Percentiles rank a stretch among this genome's conserved stretches.
Conservation (phyloP, 345 rosid genomes). For the Lagerstroemia speciosa region DNA sequence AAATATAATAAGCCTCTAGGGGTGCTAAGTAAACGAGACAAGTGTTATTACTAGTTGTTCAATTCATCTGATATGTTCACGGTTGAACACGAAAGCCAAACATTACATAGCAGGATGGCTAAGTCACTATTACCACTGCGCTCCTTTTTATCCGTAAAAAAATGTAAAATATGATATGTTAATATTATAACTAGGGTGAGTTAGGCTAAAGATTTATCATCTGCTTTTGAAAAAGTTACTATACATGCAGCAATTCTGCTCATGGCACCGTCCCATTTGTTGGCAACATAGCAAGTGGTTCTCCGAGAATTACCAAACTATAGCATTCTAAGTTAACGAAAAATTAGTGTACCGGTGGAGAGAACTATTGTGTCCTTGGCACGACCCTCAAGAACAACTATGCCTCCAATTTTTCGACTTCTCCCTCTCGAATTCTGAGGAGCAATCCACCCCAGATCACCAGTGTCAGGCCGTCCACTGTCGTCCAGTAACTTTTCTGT, state of each 20-base stretch:
- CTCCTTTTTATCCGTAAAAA: no score
- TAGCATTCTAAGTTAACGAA: not conserved
- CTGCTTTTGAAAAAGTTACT: not conserved
- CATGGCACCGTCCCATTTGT: not conserved
- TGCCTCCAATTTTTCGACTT: slow-evolving; percentile 67
- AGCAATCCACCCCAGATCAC: slow-evolving; percentile 93
- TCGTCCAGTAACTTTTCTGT: slow-evolving; percentile 62
- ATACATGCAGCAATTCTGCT: not conserved
- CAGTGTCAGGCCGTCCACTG: slow-evolving; percentile 78
- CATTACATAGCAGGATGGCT: no score
- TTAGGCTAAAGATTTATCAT: no score
- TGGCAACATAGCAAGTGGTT: not conserved
- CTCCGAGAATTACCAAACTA: not conserved
- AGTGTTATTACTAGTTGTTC: no score
- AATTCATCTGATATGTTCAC: no score
- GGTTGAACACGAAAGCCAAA: no score
- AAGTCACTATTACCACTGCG: no score
- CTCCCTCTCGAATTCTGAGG: slow-evolving; percentile 71
- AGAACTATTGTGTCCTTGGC: slow-evolving; percentile 97
- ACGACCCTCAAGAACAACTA: slow-evolving; percentile 88
- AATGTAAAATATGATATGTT: no score
- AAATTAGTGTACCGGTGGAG: slow-evolving; percentile 53
- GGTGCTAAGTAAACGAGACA: no score
- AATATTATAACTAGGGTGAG: no score
- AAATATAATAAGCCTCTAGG: no score